Conservation (phyloP, 495 filamentous ascomycete genomes). For the Xylaria acuta region DNA sequence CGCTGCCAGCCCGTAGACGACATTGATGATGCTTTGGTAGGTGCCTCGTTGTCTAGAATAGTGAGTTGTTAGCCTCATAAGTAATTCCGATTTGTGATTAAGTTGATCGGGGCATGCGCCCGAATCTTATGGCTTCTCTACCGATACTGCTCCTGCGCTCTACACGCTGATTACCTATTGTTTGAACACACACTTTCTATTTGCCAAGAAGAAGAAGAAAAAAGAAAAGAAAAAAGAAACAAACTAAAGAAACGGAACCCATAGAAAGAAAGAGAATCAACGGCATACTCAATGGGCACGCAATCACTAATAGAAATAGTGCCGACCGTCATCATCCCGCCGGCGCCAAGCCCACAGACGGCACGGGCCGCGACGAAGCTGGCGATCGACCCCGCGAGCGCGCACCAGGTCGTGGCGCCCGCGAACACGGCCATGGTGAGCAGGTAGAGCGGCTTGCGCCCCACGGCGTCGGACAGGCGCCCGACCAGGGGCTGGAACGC, state of each 20-base stretch:
- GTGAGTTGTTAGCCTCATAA: background rate
- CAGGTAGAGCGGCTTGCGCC: slow-evolving; percentile 72
- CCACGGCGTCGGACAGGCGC: slow-evolving; percentile 73
- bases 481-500: slow-evolving; percentile 77
- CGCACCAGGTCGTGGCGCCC: slow-evolving; percentile 74
- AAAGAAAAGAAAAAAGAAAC: too few relatives aligned
- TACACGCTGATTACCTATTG: background rate
- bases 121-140: background rate
- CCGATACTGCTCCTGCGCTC: background rate
- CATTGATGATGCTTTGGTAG: slow-evolving; percentile 80
- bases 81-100: too few relatives aligned
- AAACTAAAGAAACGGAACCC: background rate
- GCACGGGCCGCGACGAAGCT: slow-evolving; percentile 77
- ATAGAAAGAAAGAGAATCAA: background rate
- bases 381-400: slow-evolving; percentile 69
- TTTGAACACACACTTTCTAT: too few relatives aligned
- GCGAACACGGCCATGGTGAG: slow-evolving; percentile 68
- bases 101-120: background rate
- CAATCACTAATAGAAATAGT: slow-evolving; percentile 77
- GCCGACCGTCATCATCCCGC: slow-evolving; percentile 74
- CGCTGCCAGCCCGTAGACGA: slow-evolving; percentile 66
- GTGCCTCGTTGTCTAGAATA: slow-evolving; percentile 59
- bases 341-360: slow-evolving; percentile 76
- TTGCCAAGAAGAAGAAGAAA: slow-evolving; percentile 4
- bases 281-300: slow-evolving; percentile 70